Conservation (phyloP, 2,329 filamentous ascomycete genomes). For the Ceratocystis eucalypticola region DNA sequence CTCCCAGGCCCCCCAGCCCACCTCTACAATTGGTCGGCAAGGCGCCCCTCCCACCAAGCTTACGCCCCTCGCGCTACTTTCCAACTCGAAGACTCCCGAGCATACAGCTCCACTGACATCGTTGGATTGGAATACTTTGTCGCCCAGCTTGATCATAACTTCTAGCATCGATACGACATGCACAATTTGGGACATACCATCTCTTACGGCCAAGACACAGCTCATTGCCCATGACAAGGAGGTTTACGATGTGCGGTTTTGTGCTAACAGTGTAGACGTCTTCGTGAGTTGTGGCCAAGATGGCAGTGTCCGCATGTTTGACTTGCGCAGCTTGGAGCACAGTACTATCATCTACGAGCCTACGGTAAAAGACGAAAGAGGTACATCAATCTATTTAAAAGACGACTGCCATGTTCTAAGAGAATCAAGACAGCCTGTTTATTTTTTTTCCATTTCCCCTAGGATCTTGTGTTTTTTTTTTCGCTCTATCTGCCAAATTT, state of each 20-base stretch:
- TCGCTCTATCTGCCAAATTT: conserved; percentile 13
- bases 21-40: conserved; percentile 52
- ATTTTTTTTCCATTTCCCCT: neutral
- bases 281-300: conserved; percentile 97
- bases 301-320: conserved; percentile 97
- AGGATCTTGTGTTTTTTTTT: conserved; percentile 19
- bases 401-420: neutral
- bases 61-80: conserved; percentile 80
- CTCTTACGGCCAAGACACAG: conserved; percentile 93
- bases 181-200: conserved; percentile 98
- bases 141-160: conserved; percentile 92
- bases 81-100: conserved; percentile 96
- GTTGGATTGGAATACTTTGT: conserved; percentile 95
- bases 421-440: neutral
- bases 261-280: conserved; percentile 94
- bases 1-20: conserved; percentile 38
- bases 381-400: conserved; percentile 31
- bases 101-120: conserved; percentile 95
- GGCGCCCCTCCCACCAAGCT: conserved; percentile 59
- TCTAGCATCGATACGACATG: conserved; percentile 98
- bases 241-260: conserved; percentile 96
- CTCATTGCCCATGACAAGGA: conserved; percentile 98
- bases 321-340: conserved; percentile 87
- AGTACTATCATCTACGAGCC: conserved; percentile 99
- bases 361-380: conserved; percentile 66